Evolutionary conservation across 1,139 yeast genomes (phyloP).

Genomic region (Arxiozyma telluris): DNA sequence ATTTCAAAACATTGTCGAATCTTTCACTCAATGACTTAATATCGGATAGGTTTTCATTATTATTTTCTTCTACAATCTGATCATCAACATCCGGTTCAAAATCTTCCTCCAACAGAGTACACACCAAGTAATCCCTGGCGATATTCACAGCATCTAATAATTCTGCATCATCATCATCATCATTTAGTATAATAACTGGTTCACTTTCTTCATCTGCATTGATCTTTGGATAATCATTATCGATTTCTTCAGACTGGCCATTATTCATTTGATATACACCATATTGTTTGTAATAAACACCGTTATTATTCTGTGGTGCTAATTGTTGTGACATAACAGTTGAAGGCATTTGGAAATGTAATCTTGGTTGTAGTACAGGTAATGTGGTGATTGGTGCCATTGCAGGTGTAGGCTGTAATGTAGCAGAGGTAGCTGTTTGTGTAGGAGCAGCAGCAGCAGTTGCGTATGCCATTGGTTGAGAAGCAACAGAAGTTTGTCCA

Average conservation of each 20-base stretch:
- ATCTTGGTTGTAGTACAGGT: constrained; percentile 6
- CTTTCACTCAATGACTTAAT: not conserved
- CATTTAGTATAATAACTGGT: not conserved
- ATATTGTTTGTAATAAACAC: constrained; percentile 6
- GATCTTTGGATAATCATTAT: not conserved
- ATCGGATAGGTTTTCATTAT: not conserved
- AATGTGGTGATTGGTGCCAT: constrained; percentile 6
- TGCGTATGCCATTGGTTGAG: not conserved
- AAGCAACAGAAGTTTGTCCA: not conserved
- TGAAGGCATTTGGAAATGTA: constrained; percentile 1
- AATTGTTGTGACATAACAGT: constrained; percentile 9
- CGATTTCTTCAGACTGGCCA: constrained; percentile 7
- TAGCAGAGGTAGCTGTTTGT: not conserved
- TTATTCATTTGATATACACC: constrained; percentile 22
- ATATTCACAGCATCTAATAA: constrained; percentile 15
- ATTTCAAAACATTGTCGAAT: not conserved
- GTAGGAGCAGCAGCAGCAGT: not conserved
- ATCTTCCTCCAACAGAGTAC: constrained; percentile 25
- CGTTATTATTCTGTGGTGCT: constrained; percentile 7
- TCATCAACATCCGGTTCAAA: constrained; percentile 11
- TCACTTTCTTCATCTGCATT: constrained; percentile 5
- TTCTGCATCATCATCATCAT: constrained; percentile 9
- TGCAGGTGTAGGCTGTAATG: not conserved
- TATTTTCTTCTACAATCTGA: constrained; percentile 3
- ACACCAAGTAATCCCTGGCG: constrained; percentile 24